Conservation (phyloP, 228 moss, liverwort and hornwort species). For the Sphagnum magellanicum region DNA sequence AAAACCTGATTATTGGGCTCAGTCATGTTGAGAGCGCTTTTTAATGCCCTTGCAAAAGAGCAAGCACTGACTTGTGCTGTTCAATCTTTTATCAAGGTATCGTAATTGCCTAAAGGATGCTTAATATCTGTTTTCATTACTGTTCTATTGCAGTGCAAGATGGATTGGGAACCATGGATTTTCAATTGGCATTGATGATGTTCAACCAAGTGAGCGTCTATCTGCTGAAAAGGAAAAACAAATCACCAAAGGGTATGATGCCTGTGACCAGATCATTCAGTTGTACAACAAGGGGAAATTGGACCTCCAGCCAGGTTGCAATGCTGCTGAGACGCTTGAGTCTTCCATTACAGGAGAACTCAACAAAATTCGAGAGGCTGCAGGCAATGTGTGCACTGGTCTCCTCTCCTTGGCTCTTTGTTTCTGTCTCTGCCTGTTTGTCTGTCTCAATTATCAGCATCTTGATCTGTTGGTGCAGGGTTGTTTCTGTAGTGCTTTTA, state of each 20-base stretch:
- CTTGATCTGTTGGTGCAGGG: too few relatives aligned
- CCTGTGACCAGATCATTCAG: constrained; percentile 86
- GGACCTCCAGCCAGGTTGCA: constrained; percentile 82
- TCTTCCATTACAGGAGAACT: constrained; percentile 83
- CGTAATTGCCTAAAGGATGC: too few relatives aligned
- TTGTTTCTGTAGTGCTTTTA: too few relatives aligned
- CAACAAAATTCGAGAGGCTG: constrained; percentile 94
- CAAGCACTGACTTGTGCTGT: too few relatives aligned
- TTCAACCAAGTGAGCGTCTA: constrained; percentile 80
- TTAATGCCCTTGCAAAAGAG: too few relatives aligned
- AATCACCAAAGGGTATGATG: constrained; percentile 73
- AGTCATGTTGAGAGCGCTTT: too few relatives aligned
- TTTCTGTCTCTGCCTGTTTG: neutral
- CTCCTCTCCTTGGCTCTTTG: neutral
- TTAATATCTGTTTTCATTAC: too few relatives aligned
- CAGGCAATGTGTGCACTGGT: constrained; percentile 55
- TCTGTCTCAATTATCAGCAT: too few relatives aligned
- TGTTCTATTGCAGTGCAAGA: constrained; percentile 59
- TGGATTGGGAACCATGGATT: constrained; percentile 99
- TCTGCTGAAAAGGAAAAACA: constrained; percentile 78
- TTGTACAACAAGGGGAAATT: constrained; percentile 82
- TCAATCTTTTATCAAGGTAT: too few relatives aligned
- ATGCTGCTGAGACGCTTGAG: constrained; percentile 94
- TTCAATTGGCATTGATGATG: constrained; percentile 96
- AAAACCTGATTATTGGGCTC: too few relatives aligned